phyloP scores from a whole-genome alignment of 2,329 filamentous ascomycete genomes.

The Diaporthe helianthi region DNA sequence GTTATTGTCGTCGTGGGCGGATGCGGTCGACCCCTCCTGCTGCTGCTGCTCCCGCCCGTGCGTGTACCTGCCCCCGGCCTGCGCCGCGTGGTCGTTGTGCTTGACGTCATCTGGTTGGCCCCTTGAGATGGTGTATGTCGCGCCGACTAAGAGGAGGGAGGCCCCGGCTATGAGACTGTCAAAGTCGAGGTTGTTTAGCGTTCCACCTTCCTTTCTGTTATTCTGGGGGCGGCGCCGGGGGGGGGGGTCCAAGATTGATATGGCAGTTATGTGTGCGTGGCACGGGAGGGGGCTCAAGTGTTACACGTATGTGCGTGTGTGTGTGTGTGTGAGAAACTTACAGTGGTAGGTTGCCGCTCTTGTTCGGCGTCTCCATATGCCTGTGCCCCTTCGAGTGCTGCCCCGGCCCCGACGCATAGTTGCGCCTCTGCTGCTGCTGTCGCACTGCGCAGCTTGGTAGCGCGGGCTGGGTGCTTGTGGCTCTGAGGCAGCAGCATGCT shows the following conservation, averaged over 20 bases:
- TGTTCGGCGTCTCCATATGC: not conserved
- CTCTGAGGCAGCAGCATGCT: not conserved
- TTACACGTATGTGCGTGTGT: no score
- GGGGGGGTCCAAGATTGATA: no score
- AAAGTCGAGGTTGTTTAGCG: no score
- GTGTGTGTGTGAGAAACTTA: not conserved
- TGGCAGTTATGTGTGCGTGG: no score
- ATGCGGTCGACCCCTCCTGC: not conserved
- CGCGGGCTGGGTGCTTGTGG: not conserved
- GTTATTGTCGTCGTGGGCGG: not conserved
- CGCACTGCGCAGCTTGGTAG: not conserved
- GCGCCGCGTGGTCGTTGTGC: conserved; percentile 33
- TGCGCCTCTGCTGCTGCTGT: not conserved
- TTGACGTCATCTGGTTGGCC: not conserved
- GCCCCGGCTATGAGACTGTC: conserved; percentile 16
- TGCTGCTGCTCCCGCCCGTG: not conserved
- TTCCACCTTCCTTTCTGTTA: no score
- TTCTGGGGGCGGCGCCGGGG: no score
- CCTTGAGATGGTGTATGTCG: conserved; percentile 17
- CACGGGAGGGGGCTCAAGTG: no score
- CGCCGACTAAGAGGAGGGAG: conserved; percentile 3
- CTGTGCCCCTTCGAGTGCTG: not conserved
- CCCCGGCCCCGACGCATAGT: not conserved
- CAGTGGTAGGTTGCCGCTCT: not conserved
- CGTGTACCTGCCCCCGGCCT: not conserved